phyloP scores from a whole-genome alignment of 2,329 filamentous ascomycete genomes.

The Trichoderma arundinaceum region DNA sequence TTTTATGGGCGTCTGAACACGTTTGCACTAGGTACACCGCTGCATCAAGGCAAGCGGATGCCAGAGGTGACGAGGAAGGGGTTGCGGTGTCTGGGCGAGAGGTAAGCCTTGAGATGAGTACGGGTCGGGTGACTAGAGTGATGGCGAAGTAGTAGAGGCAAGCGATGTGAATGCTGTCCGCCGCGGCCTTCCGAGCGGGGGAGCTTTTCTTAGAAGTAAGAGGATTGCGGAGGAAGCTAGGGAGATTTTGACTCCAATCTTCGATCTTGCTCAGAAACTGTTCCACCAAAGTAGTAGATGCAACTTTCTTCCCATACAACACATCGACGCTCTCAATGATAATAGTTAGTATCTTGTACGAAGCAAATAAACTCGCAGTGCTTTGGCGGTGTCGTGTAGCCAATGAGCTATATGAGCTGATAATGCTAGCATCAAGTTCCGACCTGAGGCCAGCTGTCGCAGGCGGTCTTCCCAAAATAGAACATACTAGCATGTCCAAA shows the following conservation, averaged over 20 bases:
- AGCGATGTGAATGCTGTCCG: constrained; percentile 60
- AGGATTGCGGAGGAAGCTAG: constrained; percentile 40
- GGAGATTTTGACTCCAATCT: constrained; percentile 53
- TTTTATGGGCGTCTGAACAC: constrained; percentile 54
- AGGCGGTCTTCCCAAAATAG: constrained; percentile 47
- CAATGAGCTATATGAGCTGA: constrained; percentile 35
- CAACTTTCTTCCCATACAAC: constrained; percentile 49
- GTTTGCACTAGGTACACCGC: constrained; percentile 62
- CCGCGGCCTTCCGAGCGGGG: constrained; percentile 42
- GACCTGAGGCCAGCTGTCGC: constrained; percentile 43
- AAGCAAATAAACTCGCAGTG: constrained; percentile 45
- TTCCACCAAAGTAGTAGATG: constrained; percentile 45
- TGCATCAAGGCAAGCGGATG: constrained; percentile 60
- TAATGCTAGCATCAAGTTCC: constrained; percentile 37
- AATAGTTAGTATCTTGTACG: constrained; percentile 50
- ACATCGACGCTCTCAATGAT: constrained; percentile 52
- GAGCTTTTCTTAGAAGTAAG: not conserved
- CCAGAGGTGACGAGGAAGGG: constrained; percentile 47
- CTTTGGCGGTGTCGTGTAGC: constrained; percentile 20
- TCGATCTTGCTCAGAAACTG: constrained; percentile 50
- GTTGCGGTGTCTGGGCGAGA: constrained; percentile 42
- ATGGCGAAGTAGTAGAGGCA: constrained; percentile 65
- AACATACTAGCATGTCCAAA: constrained; percentile 48
- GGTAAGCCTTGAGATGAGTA: constrained; percentile 58
- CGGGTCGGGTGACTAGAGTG: constrained; percentile 61